Evolutionary conservation across 2,329 filamentous ascomycete genomes (phyloP), one percentile per base, ranked within the genome.

Genomic region (Penicillium sp.): DNA sequence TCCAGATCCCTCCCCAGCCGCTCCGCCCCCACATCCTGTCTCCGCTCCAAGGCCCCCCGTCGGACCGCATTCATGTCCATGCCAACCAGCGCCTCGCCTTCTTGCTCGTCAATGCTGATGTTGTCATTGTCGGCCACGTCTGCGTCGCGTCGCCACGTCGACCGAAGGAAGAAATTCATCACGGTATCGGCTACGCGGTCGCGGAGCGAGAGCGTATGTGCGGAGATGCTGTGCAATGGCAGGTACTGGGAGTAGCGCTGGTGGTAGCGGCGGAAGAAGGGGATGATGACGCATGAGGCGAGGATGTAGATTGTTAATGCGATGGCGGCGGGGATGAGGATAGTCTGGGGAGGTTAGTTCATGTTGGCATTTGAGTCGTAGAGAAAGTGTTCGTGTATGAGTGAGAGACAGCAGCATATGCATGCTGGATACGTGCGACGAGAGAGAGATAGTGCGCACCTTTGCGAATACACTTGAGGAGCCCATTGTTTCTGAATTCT

Each of bases 1-100:
- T 93, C 90, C 48, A 93, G 73, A 77, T 96, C 91, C 74, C 91
- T 81, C 71, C 90, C 93, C 57, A 96, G 67, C 58, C 84, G 68
- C 64, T 72, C 72, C 46, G 59, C 72, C 31, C 71, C 71, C 67
- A 46, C 74, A 75, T 51, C 79, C 73, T 53, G 80, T 78, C 60
- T 66, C 65, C 71, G 68, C 60, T 74, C 69, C 56, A 79, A 57
- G 2, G 74, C 77, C 56, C 78, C 77, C 47, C 79, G 68, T 38
- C 76, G 69, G 22, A 71, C 63, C 9, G 73, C 65, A 59, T 84
- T 78, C 39, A 89, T 82, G 47, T 85, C 80, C 58, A 83, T 78
- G 14, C 77, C 75, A 2, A 77, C 68, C 71, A 81, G 75, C 3
- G 73, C 71, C 60, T 81, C 78, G 9, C 78, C 84, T 71, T 91